Evolutionary conservation across 2,329 filamentous ascomycete genomes (phyloP), one percentile per base, ranked within the genome.

Genomic region (Thermochaetoides dissita): DNA sequence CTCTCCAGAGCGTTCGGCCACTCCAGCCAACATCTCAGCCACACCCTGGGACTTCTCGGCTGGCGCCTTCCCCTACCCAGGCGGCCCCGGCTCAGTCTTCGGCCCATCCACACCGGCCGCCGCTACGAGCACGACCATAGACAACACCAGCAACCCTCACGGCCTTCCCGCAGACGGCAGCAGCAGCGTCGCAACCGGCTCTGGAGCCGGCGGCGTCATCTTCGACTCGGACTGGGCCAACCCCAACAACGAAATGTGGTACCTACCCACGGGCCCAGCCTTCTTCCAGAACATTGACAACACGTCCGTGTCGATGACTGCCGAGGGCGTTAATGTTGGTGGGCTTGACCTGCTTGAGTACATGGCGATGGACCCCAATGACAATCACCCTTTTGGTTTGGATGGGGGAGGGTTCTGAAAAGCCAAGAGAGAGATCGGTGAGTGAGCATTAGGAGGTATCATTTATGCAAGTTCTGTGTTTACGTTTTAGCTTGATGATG

Each of bases 291-390:
- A 77, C 54, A 67, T 79, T 52, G 72, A 72, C 46, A 74, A 75
- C 47, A 67, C 68, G 31, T 67, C 47, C 6, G 74, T 80, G 8
- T 74, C 74, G 36, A 79, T 80, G 72, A 80, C 76, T 3, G 73
- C 76, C 7, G 76, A 81, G 50, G 76, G 76, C 29, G 72, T 81
- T 39, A 79, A 79, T 50, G 72, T 81, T 2, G 76, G 76, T 8
- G 78, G 78, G 0, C 64, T 81, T 30, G 78, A 82, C 54, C 55
- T 82, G 51, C 66, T 82, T 10, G 78, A 82, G 53, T 80, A 76
- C 49, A 79, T 81, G 75, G 71, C 74, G 7, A 74, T 79, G 69
- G 76, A 74, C 34, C 61, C 64, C 28, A 51, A 50, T 40, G 51
- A 52, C 10, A 42, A 45, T 30, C 39, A 40, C 34, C 33, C 35